Evolutionary conservation across 2,329 filamentous ascomycete genomes (phyloP), one percentile per base, ranked within the genome.

Genomic region (Waltergamsia citrina): DNA sequence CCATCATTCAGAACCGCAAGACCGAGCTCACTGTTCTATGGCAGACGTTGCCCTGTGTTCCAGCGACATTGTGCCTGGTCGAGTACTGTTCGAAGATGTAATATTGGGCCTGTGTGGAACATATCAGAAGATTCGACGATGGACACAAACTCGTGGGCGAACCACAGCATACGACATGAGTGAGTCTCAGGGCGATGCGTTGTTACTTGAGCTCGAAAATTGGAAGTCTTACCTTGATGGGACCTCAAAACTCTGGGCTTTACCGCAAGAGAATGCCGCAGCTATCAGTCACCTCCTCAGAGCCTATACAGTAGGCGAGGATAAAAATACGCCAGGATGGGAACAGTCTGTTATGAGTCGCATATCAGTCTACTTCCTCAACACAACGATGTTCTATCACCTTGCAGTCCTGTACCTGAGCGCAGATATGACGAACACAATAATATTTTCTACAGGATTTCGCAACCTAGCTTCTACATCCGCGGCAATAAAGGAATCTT

Each of bases 351-450:
- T 51, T 0, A 43, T 47, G 29, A 38, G 36, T 0, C 49, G 58
- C 7, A 44, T 60, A 17, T 48, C 52, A 12, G 43, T 40, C 3
- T 40, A 54, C 9, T 39, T 54, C 4, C 52, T 56, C 2, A 54
- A 56, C 16, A 47, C 53, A 2, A 38, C 46, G 4, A 54, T 59
- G 43, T 49, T 62, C 0, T 56, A 60, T 29, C 53, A 60, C 27
- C 43, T 62, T 3, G 49, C 62, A 29, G 49, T 38, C 3, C 41
- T 63, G 11, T 52, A 61, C 23, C 40, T 63, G 0, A 52, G 53
- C 20, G 47, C 56, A 5, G 57, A 65, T 20, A 17, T 16, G 16
- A n/a, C n/a, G n/a, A n/a, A n/a, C n/a, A n/a, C n/a, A n/a, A n/a
- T n/a, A n/a, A n/a, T n/a, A n/a, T n/a, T n/a, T n/a, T n/a, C n/a